phyloP scores from a whole-genome alignment of 2,329 filamentous ascomycete species.

The Trichoderma lentiforme region DNA sequence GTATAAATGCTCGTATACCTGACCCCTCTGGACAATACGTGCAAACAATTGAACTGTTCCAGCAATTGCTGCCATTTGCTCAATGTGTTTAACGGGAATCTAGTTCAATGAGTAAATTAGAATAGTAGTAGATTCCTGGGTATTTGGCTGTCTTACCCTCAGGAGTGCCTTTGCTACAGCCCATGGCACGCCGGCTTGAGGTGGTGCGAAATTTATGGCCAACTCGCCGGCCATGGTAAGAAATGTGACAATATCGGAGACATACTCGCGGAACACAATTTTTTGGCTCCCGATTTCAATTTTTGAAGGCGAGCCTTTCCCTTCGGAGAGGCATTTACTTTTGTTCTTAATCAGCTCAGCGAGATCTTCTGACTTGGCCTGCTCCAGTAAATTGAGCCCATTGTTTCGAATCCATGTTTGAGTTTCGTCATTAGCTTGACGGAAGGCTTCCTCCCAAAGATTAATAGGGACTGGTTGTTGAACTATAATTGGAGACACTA shows the following conservation, averaged over 20 bases:
- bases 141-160: not conserved
- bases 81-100: slow-evolving; percentile 2
- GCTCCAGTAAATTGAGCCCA: not conserved
- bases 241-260: not conserved
- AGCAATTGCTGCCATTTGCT: slow-evolving; percentile 12
- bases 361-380: not conserved
- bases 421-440: not conserved
- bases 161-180: slow-evolving; percentile 5
- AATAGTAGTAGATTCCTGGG: not conserved
- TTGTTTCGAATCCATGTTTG: not conserved
- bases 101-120: not conserved
- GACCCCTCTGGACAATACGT: not conserved
- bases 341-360: not conserved
- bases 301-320: not conserved
- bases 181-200: slow-evolving; percentile 7
- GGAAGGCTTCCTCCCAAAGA: not conserved
- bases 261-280: not conserved
- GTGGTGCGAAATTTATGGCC: not conserved
- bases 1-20: slow-evolving; percentile 10
- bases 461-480: too few relatives aligned
- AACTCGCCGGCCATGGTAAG: not conserved
- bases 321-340: not conserved
- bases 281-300: not conserved
- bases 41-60: not conserved
- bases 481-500: too few relatives aligned